These are phyloP conservation scores for Micractinium conductrix DNA, from an alignment of 139 green algal genomes.

Conservation along the genomic window DNA sequence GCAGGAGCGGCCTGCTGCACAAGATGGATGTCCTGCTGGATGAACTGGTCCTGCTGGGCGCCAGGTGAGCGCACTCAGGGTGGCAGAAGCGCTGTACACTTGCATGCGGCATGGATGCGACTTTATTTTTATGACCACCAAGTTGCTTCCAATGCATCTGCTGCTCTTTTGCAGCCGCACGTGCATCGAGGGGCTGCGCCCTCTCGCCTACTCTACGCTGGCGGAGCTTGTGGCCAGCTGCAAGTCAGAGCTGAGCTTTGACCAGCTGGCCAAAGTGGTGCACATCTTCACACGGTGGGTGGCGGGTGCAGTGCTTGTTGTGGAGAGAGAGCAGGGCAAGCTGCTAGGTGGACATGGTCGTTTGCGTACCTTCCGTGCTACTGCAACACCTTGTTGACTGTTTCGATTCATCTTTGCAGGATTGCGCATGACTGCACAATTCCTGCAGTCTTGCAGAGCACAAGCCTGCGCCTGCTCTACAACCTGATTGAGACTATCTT, in stretches of 20 bases:
- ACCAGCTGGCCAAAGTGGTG: conserved; percentile 71
- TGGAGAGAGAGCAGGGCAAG: neutral
- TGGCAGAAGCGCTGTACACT: conserved; percentile 8
- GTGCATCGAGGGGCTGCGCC: conserved; percentile 79
- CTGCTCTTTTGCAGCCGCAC: conserved; percentile 39
- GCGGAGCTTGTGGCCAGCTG: conserved; percentile 84
- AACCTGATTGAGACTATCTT: conserved; percentile 91
- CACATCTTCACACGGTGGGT: conserved; percentile 68
- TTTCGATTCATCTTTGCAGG: conserved; percentile 11
- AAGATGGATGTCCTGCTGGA: conserved; percentile 78
- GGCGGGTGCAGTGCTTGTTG: too few relatives aligned
- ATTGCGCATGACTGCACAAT: conserved; percentile 74
- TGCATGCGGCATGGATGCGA: too few relatives aligned
- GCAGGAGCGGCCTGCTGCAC: conserved; percentile 20
- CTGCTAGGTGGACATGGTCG: neutral
- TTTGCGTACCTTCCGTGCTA: neutral
- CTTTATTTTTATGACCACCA: too few relatives aligned
- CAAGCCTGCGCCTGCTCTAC: conserved; percentile 86
- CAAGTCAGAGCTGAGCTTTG: conserved; percentile 66
- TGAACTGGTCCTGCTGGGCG: conserved; percentile 81
- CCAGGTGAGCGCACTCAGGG: neutral
- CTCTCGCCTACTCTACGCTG: conserved; percentile 80
- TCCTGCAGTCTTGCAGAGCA: conserved; percentile 73
- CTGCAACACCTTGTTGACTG: neutral
- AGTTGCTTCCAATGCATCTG: neutral